Percentiles rank a stretch among this genome's conserved stretches.
Conservation (phyloP, 2,329 filamentous ascomycete species). For the Trichoderma polysporum region DNA sequence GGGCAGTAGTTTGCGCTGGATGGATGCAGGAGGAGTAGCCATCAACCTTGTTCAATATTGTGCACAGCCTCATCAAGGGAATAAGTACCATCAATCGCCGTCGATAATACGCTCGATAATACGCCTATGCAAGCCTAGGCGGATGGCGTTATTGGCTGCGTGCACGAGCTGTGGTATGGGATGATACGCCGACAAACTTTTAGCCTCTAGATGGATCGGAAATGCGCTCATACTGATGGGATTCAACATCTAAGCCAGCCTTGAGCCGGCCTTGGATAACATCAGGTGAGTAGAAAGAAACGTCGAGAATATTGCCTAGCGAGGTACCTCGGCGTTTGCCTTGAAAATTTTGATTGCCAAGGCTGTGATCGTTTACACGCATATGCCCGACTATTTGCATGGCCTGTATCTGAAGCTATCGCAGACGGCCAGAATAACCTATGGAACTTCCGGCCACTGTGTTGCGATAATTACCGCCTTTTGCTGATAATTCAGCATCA, state of each 20-base stretch:
- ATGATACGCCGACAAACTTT: neutral
- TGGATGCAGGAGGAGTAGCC: neutral
- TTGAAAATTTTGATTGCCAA: neutral
- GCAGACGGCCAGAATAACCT: neutral
- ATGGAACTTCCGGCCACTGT: neutral
- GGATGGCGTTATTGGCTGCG: neutral
- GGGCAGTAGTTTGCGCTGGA: neutral
- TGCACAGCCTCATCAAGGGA: conserved; percentile 10
- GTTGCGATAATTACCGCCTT: neutral
- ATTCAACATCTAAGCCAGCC: neutral
- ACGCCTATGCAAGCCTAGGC: neutral
- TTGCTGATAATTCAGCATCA: too few species aligned
- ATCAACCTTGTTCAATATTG: conserved; percentile 17
- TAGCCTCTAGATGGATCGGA: neutral
- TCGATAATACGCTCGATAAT: too few species aligned
- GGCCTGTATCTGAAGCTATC: neutral
- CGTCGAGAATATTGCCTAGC: neutral
- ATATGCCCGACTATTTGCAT: neutral
- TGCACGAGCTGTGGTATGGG: neutral
- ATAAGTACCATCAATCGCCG: conserved; percentile 1
- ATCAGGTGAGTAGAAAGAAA: neutral
- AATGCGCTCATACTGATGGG: neutral
- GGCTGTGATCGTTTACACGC: neutral
- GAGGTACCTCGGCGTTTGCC: neutral
- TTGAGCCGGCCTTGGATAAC: neutral